Evolutionary conservation across 306 rosid genomes (phyloP), one percentile per base, ranked within the genome.

Genomic region (Lathyrus sativus): DNA sequence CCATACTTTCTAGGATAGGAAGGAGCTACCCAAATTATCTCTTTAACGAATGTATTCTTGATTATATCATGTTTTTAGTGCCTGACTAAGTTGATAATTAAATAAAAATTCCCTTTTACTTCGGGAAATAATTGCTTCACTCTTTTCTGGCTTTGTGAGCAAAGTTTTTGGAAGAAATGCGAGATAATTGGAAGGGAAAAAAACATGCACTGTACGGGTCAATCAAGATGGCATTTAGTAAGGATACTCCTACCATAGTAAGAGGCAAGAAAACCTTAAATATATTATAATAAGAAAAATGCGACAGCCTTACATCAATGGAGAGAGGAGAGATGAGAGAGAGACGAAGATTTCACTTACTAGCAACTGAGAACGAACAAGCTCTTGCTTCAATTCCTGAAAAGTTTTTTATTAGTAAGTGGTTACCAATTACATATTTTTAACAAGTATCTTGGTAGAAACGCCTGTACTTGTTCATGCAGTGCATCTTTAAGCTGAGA

Each of bases 381-480:
- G 64, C 53, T 83, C 88, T 83, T 86, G 91, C 84, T 81, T 80
- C 80, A 88, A 77, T 83, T 86, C 97, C 97, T 91, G 89, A 65
- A 73, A 83, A 74, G n/a, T 37, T 57, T 60, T 49, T 41, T 38
- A 79, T 81, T 50, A 69, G 76, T 75, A 59, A 11, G 46, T 54
- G 72, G 35, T 69, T 65, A 60, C 3, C 39, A 64, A 74, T 22
- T 62, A 11, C 72, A 66, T 26, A 6, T 14, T 38, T 33, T 49
- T 28, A 10, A 62, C 53, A 60, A 50, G 74, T 33, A 59, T 66
- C 37, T 43, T 68, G 12, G 42, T 46, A 64, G 61, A 80, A 46
- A 69, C 55, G 37, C 62, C 61, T 73, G 49, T 81, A 91, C 97
- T 49, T 91, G 96, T 59, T 88, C 97, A 64, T 80, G 93, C 78